Evolutionary conservation across 2,329 filamentous ascomycete species (phyloP), one percentile per base, ranked within the genome.

Genomic region (Sarocladiaceae sp.): DNA sequence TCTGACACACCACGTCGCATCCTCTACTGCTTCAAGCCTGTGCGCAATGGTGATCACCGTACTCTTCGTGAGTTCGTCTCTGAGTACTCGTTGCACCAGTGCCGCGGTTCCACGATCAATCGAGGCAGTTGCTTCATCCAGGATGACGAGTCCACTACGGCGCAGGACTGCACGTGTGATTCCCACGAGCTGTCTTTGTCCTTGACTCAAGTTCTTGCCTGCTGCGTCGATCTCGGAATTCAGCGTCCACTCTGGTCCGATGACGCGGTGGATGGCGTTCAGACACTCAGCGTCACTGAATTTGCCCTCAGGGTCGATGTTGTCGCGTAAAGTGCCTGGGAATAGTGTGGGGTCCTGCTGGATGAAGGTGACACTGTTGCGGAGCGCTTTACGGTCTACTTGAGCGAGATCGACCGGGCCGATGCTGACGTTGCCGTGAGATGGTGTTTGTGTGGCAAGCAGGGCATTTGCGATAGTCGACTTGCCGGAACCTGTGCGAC

Each of bases 401-500:
- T 62, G 59, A 0, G 76, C 68, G 2, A 86, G 72, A 54, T 83
- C 73, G 4, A 82, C 60, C 50, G 62, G 66, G 40, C 83, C 82
- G 51, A 85, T 78, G 18, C 64, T 72, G 40, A 85, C 75, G n/a
- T 62, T 63, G 1, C 82, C 82, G 1, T 66, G 62, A 2, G 64
- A 64, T 0, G 82, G 78, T 1, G 75, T 71, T 37, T 84, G 71
- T 0, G 80, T 82, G 2, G 76, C 78, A 0, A 83, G 72, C 1
- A 86, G 71, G 2, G 78, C 78, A 26, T 84, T 75, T 2, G 81
- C 82, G 2, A 85, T 71, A 0, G 91, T 96, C 25, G 87, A 92
- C 69, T 97, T 97, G 15, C 91, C 91, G 0, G 88, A 94, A 0
- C 89, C 86, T 0, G 92, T 96, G 31, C 91, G 83, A 1, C 91